Conservation (phyloP, 257 asterid genomes). For the Solanum virginianum region DNA sequence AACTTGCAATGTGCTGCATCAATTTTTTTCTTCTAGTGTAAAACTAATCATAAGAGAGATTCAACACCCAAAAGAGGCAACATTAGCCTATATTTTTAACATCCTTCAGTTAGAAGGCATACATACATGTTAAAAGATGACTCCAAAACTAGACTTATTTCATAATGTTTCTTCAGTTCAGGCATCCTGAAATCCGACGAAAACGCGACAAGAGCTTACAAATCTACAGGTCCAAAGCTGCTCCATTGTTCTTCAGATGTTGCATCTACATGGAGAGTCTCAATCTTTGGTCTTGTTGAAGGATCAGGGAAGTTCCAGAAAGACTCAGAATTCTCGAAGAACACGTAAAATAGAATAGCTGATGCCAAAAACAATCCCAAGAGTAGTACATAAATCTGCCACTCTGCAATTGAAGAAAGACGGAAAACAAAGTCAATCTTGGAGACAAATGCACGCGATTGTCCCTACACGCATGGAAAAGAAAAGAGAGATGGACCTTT, state of each 20-base stretch:
- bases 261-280: slow-evolving; percentile 33
- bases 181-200: neutral
- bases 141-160: neutral
- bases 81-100: neutral
- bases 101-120: neutral
- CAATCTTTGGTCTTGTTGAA: slow-evolving; percentile 28
- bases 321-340: slow-evolving; percentile 79
- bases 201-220: neutral
- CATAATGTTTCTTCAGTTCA: neutral
- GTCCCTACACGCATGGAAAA: neutral
- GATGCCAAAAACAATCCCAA: slow-evolving; percentile 87
- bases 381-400: slow-evolving; percentile 82
- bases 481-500: slow-evolving; percentile 47
- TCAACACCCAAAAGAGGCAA: neutral
- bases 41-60: neutral
- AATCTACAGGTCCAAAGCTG: slow-evolving; percentile 36
- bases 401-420: slow-evolving; percentile 43
- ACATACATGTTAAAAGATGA: neutral
- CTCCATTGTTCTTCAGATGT: slow-evolving; percentile 47
- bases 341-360: slow-evolving; percentile 47
- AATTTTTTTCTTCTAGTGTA: neutral
- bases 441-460: neutral
- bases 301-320: slow-evolving; percentile 91
- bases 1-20: neutral
- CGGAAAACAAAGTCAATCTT: neutral